phyloP scores from a whole-genome alignment of 306 rosid species.

The Prunus fruticosa region DNA sequence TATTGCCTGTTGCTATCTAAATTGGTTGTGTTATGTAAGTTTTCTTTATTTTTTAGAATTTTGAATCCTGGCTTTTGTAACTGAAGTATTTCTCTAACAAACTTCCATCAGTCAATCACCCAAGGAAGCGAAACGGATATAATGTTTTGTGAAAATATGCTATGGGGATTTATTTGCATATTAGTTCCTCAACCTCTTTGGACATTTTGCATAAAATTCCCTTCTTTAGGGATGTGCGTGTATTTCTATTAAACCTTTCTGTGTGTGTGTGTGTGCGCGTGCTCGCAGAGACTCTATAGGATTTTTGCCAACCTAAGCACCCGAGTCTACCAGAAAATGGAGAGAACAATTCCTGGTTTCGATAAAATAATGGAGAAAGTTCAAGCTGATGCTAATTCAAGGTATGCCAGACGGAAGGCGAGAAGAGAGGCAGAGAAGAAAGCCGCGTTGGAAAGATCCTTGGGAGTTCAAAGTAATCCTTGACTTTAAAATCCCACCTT shows the following conservation, averaged over 20 bases:
- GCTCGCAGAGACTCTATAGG: conserved; percentile 44
- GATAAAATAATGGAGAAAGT: conserved; percentile 34
- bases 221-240: background rate
- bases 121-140: background rate
- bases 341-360: conserved; percentile 53
- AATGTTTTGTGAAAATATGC: background rate
- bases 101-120: background rate
- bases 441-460: conserved; percentile 15
- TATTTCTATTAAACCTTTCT: conserved; percentile 11
- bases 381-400: conserved; percentile 7
- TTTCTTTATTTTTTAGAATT: background rate
- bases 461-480: conserved; percentile 6
- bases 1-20: background rate
- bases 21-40: background rate
- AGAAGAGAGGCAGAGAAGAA: conserved; percentile 30
- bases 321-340: conserved; percentile 20
- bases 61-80: background rate
- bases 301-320: conserved; percentile 20
- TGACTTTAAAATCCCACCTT: background rate
- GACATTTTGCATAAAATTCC: background rate
- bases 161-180: background rate
- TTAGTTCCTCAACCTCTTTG: background rate
- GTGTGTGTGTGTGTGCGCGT: conserved; percentile 18
- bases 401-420: conserved; percentile 25
- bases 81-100: background rate